phyloP scores from a whole-genome alignment of 2,329 filamentous ascomycete species.

The Chaetomium globosum region DNA sequence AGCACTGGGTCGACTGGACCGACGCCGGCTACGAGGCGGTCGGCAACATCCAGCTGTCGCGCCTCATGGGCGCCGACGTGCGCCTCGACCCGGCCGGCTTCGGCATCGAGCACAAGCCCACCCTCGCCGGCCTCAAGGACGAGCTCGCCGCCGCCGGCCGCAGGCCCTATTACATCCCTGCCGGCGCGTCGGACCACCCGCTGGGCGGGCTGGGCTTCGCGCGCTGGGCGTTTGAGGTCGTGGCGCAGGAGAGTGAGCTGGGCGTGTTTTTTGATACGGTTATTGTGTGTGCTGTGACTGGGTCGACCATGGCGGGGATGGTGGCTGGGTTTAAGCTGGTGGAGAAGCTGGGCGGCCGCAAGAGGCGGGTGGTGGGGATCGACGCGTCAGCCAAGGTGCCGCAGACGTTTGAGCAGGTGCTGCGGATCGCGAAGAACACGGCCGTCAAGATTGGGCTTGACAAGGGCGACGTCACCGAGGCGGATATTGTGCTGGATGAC shows the following conservation, averaged over 20 bases:
- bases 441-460: conserved; percentile 63
- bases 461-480: conserved; percentile 61
- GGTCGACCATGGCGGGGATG: conserved; percentile 71
- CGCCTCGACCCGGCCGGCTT: conserved; percentile 62
- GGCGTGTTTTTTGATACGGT: conserved; percentile 69
- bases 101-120: conserved; percentile 69
- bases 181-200: conserved; percentile 70
- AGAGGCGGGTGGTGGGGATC: conserved; percentile 65
- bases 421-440: conserved; percentile 67
- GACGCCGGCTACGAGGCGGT: conserved; percentile 64
- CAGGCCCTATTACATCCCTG: conserved; percentile 72
- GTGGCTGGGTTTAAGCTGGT: conserved; percentile 71
- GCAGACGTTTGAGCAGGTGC: conserved; percentile 66
- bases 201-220: conserved; percentile 71
- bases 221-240: conserved; percentile 70
- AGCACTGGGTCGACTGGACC: conserved; percentile 68
- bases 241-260: conserved; percentile 61
- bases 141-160: conserved; percentile 57
- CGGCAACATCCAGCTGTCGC: conserved; percentile 71
- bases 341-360: conserved; percentile 49
- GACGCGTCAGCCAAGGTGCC: conserved; percentile 64
- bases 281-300: conserved; percentile 71
- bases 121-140: conserved; percentile 56
- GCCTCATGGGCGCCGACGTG: conserved; percentile 68
- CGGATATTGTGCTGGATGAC: conserved; percentile 64